These are phyloP conservation scores for Phytophthora sp. DNA, from an alignment of 352 stramenopile genomes.

Conservation along the genomic window DNA sequence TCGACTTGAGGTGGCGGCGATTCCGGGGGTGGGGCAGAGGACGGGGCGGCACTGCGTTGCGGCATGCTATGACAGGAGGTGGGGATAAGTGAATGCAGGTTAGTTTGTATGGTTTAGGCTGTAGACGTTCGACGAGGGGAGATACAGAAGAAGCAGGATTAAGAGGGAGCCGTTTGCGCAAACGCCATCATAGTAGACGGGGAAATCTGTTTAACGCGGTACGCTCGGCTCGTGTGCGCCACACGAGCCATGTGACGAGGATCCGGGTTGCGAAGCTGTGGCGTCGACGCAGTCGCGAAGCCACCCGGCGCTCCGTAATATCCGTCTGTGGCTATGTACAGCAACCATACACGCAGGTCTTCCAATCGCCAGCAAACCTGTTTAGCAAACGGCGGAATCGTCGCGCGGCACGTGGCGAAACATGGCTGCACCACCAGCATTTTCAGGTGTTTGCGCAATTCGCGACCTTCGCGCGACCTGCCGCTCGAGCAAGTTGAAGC, in stretches of 20 bases:
- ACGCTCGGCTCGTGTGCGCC: background rate
- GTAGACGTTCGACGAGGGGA: background rate
- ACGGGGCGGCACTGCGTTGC: background rate
- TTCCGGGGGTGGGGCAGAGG: conserved; percentile 34
- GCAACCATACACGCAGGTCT: no score
- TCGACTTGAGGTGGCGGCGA: background rate
- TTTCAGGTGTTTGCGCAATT: conserved; percentile 29
- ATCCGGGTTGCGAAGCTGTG: background rate
- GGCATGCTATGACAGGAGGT: conserved; percentile 5
- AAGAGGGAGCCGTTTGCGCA: conserved; percentile 24
- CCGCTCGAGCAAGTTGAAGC: background rate
- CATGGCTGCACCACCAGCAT: conserved; percentile 23
- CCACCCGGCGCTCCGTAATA: no score
- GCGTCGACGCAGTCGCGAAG: no score
- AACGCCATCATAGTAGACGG: conserved; percentile 20
- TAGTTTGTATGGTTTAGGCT: conserved; percentile 6
- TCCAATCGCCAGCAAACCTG: no score
- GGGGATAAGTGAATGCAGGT: background rate
- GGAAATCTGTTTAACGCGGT: background rate
- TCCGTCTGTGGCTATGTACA: no score
- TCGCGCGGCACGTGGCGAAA: no score
- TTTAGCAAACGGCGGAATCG: no score
- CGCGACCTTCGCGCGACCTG: conserved; percentile 39
- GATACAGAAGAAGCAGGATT: background rate
- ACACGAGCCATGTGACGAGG: conserved; percentile 20